Percentiles rank a stretch among this genome's conserved stretches.
Evolutionary conservation across 1,284 basidiomycete genomes (phyloP).

Genomic region (Neotropicomus parvogracilis): DNA sequence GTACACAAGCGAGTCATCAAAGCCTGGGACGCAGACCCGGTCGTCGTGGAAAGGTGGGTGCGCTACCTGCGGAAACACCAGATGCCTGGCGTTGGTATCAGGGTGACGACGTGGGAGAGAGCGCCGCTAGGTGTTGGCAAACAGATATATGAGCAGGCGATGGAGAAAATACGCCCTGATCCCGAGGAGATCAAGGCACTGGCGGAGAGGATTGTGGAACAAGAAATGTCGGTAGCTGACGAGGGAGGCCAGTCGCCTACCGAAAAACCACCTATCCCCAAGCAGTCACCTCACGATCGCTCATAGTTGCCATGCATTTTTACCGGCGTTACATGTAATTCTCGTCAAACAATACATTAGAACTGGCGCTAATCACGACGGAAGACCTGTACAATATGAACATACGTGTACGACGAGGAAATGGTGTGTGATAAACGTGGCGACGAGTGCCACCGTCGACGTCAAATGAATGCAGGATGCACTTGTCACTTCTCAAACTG

Average conservation of each 20-base stretch:
- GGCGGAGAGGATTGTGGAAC: constrained; percentile 31
- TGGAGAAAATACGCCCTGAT: constrained; percentile 27
- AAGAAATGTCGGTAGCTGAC: constrained; percentile 22
- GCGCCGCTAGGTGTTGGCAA: constrained; percentile 64
- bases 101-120: constrained; percentile 76
- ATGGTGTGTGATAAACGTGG: not conserved
- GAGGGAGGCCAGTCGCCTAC: constrained; percentile 7
- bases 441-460: not conserved
- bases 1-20: constrained; percentile 86
- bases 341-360: constrained; percentile 10
- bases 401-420: not conserved
- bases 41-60: constrained; percentile 80
- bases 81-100: constrained; percentile 84
- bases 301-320: not conserved
- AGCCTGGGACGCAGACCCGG: constrained; percentile 83
- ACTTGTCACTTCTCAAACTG: constrained; percentile 31
- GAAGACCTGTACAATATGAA: not conserved
- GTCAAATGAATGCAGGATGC: not conserved
- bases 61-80: constrained; percentile 77
- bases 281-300: not conserved
- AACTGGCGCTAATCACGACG: not conserved
- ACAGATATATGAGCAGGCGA: constrained; percentile 41
- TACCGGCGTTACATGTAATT: constrained; percentile 3
- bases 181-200: constrained; percentile 38
- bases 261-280: not conserved